phyloP scores from a whole-genome alignment of 768 basidiomycete genomes.

The Suillus subalutaceus region DNA sequence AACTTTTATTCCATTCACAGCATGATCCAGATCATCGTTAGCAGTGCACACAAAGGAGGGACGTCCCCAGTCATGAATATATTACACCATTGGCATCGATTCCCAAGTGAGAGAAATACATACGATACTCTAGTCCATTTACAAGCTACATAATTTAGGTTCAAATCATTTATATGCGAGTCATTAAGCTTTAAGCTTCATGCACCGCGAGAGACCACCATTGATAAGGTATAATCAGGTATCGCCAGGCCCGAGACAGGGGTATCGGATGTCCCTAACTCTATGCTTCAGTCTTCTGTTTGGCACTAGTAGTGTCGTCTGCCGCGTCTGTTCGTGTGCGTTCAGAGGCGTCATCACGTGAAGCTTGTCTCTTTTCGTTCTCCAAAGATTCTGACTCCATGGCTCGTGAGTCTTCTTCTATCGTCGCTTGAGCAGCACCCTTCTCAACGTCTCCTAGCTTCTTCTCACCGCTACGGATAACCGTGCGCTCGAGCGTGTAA shows the following conservation, averaged over 20 bases:
- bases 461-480: constrained; percentile 17
- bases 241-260: not conserved
- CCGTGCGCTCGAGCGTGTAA: constrained; percentile 37
- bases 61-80: not conserved
- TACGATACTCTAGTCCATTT: not conserved
- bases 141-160: not conserved
- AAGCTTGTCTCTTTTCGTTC: constrained; percentile 3
- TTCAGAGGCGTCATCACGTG: constrained; percentile 11
- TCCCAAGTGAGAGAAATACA: not conserved
- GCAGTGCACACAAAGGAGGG: not conserved
- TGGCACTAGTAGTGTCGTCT: not conserved
- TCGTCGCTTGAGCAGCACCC: constrained; percentile 6
- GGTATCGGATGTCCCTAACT: not conserved
- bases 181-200: not conserved
- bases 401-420: not conserved
- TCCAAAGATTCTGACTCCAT: constrained; percentile 4
- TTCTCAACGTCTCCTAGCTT: constrained; percentile 35
- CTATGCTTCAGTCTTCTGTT: constrained; percentile 12
- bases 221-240: constrained; percentile 1
- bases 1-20: too few relatives aligned
- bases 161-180: not conserved
- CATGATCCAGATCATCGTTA: not conserved
- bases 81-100: not conserved
- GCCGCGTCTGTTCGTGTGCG: constrained; percentile 3
- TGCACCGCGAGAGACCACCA: not conserved